These are phyloP conservation scores for Pisolithus marmoratus DNA, from an alignment of 768 basidiomycete species.

Conservation along the genomic window DNA sequence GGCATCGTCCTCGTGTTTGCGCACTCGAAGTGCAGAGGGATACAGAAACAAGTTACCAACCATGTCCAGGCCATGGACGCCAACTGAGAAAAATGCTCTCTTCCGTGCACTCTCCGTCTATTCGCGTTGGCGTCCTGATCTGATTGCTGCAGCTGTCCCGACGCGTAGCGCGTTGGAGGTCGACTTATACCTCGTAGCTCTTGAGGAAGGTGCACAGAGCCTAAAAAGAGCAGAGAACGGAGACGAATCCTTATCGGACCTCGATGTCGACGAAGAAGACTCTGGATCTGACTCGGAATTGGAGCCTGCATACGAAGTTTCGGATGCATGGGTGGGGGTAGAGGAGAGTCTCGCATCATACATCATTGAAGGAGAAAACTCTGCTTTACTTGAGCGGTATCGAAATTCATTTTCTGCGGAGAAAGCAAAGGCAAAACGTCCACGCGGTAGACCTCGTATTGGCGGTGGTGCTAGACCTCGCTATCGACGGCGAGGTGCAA, in stretches of 20 bases:
- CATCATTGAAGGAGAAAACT: constrained; percentile 14
- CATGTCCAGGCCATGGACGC: constrained; percentile 47
- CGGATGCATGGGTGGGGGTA: constrained; percentile 29
- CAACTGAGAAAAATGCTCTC: constrained; percentile 62
- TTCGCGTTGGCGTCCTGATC: constrained; percentile 71
- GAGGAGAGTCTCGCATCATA: constrained; percentile 29
- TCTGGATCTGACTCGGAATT: background rate
- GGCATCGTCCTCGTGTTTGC: background rate
- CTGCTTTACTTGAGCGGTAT: background rate
- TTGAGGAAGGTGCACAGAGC: constrained; percentile 29
- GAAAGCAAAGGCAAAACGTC: background rate
- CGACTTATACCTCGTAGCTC: constrained; percentile 53
- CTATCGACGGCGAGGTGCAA: background rate
- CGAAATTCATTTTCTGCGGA: background rate
- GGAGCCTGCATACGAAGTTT: constrained; percentile 32
- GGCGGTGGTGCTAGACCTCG: background rate
- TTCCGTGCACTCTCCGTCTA: constrained; percentile 63
- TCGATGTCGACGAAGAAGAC: background rate
- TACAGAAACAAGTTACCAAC: background rate
- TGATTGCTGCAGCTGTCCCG: constrained; percentile 62
- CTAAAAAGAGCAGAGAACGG: constrained; percentile 15
- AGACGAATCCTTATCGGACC: constrained; percentile 7
- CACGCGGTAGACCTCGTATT: background rate
- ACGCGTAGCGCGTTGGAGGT: constrained; percentile 68
- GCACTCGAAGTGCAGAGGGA: no score